Evolutionary conservation across 2,329 filamentous ascomycete species (phyloP), one percentile per base, ranked within the genome.

Genomic region (Onygenales sp.): DNA sequence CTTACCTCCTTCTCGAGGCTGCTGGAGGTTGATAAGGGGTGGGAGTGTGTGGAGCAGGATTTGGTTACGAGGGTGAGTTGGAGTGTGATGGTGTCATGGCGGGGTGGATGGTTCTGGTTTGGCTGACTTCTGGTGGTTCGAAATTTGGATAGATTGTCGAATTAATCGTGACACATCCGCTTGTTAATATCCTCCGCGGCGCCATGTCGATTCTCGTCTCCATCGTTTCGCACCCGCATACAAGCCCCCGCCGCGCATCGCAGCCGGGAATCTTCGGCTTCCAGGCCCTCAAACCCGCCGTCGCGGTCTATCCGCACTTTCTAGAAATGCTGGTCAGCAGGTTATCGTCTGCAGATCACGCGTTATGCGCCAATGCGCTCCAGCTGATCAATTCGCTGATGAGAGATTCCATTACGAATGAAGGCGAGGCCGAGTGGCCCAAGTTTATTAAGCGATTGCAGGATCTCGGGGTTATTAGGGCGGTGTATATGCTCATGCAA

Each of bases 131-230:
- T 32, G 37, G 48, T 33, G 21, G 21, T 51, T 54, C 17, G 32
- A 9, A 36, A 33, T 34, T 21, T 57, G 46, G 21, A 4, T 62
- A 85, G 76, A 83, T 95, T 56, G 91, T 97, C 62, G 87, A 96
- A 69, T 79, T 98, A 50, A 89, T 97, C 57, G 92, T 97, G 62
- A 92, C 84, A 34, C 93, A 97, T 68, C 93, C 92, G 27, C 80
- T 98, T 56, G 93, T 98, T 71, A 98, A 98, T 68, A 96, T 97
- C 65, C 82, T 98, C 56, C 84, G 93, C 58, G 93, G 93, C 63
- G 92, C 92, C 64, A 95, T 98, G 87, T 92, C 90, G 46, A 94
- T 98, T 57, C 80, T 98, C 53, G 92, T 95, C 46, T 89, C 91
- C 10, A 85, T 97, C 54, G 92, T 98, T 51, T 86, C 89, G 57